Base-by-base conservation (phyloP, 371 early-diverging fungal genomes). In the Syncephalastrum monosporum region DNA sequence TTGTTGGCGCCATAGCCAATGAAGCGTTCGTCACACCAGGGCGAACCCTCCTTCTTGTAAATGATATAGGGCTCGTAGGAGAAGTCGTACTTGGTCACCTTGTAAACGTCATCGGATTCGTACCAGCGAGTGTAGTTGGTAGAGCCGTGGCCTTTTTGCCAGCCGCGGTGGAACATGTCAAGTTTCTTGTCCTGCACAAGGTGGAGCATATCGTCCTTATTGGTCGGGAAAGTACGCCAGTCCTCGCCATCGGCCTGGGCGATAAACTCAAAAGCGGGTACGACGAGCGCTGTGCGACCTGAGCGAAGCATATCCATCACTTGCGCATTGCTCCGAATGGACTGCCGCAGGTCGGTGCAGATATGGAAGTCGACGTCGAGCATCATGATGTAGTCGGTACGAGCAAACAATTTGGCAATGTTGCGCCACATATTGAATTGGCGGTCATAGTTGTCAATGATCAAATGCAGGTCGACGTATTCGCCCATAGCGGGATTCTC, bases 361-460 rank as follows among this genome's bases (percentile, higher is more conserved):
- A 85, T 68, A 51, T 83, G 76, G 56, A 87, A 87, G 57, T 87
- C 88, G 42, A 86, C 86, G 65, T 87, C 88, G 48, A 87, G 66
- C 85, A 83, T 84, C 83, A 86, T 81, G 48, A 87, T 70, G 56
- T 76, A 86, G 54, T 86, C 82, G 15, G 87, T 79, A 5, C 84
- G 78, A 3, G 87, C 81, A 73, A 86, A 87, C 54, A 87, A 71
- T 50, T 83, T 74, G 46, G 88, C 88, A 10, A 87, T 78, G 50
- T 87, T 87, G 17, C 88, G 75, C 88, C 88, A 87, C 82, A 83
- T 75, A 49, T 87, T 87, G 71, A 87, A 87, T 59, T 87, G 86
- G 24, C 88, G 75, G 29, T 84, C 82, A 66, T 80, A 87, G 50
- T 69, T 77, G 60, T 87, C 88, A 1, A 82, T 64, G 17, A 87